Percentiles rank a stretch among this genome's conserved stretches.
phyloP scores from a whole-genome alignment of 2,329 filamentous ascomycete species.

The Fusarium keratoplasticum region DNA sequence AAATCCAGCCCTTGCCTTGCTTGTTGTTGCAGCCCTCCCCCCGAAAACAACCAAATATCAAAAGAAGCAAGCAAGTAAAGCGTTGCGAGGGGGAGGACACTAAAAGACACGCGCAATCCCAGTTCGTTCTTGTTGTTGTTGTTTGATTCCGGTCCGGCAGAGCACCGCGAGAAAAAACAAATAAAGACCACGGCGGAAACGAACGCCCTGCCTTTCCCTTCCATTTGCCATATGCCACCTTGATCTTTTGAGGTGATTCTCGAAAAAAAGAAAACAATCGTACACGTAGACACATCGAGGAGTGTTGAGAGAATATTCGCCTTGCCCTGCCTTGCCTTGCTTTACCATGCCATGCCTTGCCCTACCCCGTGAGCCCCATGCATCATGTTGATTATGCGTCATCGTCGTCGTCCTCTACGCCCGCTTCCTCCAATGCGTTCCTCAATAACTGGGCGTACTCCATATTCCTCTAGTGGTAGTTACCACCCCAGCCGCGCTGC shows the following conservation, averaged over 20 bases:
- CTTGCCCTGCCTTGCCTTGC: conserved; percentile 18
- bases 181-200: conserved; percentile 37
- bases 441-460: conserved; percentile 5
- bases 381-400: conserved; percentile 49
- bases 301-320: conserved; percentile 42
- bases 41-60: conserved; percentile 44
- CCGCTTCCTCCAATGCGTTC: conserved; percentile 40
- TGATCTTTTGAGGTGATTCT: conserved; percentile 50
- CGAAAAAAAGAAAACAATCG: conserved; percentile 51
- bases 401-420: conserved; percentile 41
- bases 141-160: conserved; percentile 32
- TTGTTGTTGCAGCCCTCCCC: conserved; percentile 41
- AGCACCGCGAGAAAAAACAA: conserved; percentile 32
- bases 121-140: conserved; percentile 25
- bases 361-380: conserved; percentile 39
- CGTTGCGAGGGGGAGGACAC: conserved; percentile 15
- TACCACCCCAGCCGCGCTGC: conserved; percentile 68
- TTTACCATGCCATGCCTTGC: neutral
- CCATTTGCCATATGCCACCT: conserved; percentile 43
- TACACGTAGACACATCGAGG: conserved; percentile 51
- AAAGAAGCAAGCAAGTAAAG: conserved; percentile 40
- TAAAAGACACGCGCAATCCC: conserved; percentile 43
- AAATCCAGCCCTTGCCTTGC: conserved; percentile 39
- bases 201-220: conserved; percentile 38
- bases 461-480: conserved; percentile 62